Conservation (phyloP, 257 asterid genomes). For the Capsicum baccatum region DNA sequence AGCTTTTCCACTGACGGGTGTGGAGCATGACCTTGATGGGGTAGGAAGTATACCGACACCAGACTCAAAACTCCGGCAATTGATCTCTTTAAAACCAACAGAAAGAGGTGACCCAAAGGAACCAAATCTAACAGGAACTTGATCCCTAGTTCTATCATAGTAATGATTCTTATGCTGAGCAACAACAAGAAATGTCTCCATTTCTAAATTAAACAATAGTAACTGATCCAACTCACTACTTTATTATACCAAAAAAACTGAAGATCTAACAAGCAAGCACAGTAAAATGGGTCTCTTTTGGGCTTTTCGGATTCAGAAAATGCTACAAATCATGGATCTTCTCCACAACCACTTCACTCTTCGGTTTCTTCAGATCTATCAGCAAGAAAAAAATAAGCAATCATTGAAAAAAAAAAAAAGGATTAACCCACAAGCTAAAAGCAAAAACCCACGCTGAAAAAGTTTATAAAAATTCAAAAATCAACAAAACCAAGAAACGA, state of each 20-base stretch:
- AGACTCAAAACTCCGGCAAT: conserved; percentile 64
- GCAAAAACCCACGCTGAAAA: neutral
- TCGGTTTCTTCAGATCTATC: conserved; percentile 86
- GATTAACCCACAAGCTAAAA: neutral
- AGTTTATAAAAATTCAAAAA: neutral
- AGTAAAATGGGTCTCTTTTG: neutral
- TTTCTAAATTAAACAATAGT: conserved; percentile 30
- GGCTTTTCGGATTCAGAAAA: neutral
- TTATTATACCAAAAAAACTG: conserved; percentile 21
- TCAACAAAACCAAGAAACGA: neutral
- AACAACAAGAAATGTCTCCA: conserved; percentile 78
- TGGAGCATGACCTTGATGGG: conserved; percentile 46
- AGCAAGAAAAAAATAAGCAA: conserved; percentile 26
- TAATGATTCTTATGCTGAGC: conserved; percentile 68
- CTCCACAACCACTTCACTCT: conserved; percentile 61
- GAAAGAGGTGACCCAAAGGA: conserved; percentile 48
- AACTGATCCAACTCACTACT: conserved; percentile 20
- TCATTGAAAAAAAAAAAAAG: neutral
- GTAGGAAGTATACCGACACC: conserved; percentile 66
- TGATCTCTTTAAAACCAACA: conserved; percentile 48
- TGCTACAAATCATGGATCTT: conserved; percentile 53
- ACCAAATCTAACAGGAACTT: conserved; percentile 42
- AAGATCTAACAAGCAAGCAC: conserved; percentile 31
- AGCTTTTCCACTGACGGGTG: too few species aligned
- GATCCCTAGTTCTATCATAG: conserved; percentile 41